Base-by-base conservation (phyloP, 2,329 filamentous ascomycete genomes). In the Pezicula rhizophila region DNA sequence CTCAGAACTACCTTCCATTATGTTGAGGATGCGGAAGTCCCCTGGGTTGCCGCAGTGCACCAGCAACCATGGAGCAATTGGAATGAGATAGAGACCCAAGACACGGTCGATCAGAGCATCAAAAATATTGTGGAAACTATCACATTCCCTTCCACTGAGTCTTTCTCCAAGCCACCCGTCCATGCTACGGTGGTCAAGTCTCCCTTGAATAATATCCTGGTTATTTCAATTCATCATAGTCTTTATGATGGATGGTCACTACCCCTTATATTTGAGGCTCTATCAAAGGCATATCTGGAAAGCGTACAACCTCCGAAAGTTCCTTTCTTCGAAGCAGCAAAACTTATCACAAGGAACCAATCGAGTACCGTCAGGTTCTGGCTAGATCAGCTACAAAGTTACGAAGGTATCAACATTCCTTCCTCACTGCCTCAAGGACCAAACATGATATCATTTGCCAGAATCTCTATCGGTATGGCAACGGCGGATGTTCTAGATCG, bases 1-100 rank as follows among this genome's bases (percentile, higher is more conserved):
- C 46, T 62, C 28, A 49, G 59, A 40, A 62, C 59, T 15, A 47
- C 64, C 0, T 67, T 68, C 52, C 60, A 65, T 37, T 51, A 57
- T 6, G 48, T 61, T 8, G 52, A 35, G 11, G 52, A 35, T 5
- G 15, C 37, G 2, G 18, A 41, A 40, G 18, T 6, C 15, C 11
- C n/a, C 12, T 46, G 31, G 33, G 28, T 46, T 20, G 33, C 45
- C 6, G 45, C 37, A 10, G 45, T 46, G 33, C 45, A 46, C 26
- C 10, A 34, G 17, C 7, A 45, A 18, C 10, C 34, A 38, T 15
- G 10, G 10, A 34, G 11, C 8, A 20, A 38, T 25, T 45, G 43
- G 43, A 37, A 8, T 15, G 43, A 45, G 26, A 23, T 45, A 10
- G 25, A 45, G 23, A 35, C 31, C 20, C 15, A 39, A 10, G 43